A percentile compares a stretch with the other conserved stretches of the same genome.
Evolutionary conservation across 345 rosid genomes (phyloP).

Genomic region (Salix koriyanagi): DNA sequence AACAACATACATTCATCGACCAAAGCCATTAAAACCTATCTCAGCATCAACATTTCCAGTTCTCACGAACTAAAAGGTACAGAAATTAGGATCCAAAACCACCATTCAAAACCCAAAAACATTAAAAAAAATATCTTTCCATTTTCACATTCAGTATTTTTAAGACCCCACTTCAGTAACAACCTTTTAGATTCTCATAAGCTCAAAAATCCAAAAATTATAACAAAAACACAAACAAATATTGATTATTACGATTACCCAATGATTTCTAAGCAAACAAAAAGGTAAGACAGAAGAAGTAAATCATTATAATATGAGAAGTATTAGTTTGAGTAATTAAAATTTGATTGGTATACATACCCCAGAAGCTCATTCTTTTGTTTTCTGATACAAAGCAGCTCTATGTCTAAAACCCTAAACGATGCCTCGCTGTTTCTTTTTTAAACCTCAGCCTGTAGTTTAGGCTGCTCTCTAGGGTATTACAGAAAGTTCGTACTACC

Average conservation of each 20-base stretch:
- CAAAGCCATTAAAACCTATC: background rate
- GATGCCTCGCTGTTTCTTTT: background rate
- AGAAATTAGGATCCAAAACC: background rate
- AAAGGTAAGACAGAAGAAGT: background rate
- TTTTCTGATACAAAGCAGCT: constrained; percentile 1
- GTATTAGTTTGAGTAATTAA: background rate
- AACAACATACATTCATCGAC: background rate
- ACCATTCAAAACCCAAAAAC: background rate
- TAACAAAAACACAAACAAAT: background rate
- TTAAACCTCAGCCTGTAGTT: constrained; percentile 6
- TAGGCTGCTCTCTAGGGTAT: background rate
- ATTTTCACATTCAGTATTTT: background rate
- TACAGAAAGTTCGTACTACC: background rate
- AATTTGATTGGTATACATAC: background rate
- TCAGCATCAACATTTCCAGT: background rate
- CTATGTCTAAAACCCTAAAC: background rate
- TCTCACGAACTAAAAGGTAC: background rate
- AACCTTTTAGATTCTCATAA: background rate
- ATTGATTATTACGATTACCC: background rate
- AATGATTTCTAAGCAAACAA: background rate
- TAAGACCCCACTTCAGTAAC: background rate
- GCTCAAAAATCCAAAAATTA: background rate
- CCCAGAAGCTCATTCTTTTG: constrained; percentile 9
- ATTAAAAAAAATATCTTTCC: background rate
- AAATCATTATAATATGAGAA: background rate